These are phyloP conservation scores for Cercospora beticola DNA, from an alignment of 2,329 filamentous ascomycete genomes.

Conservation along the genomic window DNA sequence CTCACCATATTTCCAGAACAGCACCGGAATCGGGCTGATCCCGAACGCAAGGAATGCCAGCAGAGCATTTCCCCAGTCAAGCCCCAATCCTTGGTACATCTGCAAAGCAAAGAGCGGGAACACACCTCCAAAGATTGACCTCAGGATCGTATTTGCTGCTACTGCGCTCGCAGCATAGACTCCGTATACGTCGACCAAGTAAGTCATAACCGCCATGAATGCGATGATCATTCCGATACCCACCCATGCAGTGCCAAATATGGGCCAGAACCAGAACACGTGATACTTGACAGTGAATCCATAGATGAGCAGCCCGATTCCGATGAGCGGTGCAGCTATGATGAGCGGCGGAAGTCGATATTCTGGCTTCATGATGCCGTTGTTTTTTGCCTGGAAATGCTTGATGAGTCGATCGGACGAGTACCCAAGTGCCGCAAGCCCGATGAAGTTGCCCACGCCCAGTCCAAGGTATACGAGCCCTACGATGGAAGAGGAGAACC, in stretches of 20 bases:
- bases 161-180: conserved; percentile 63
- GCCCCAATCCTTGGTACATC: conserved; percentile 60
- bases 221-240: conserved; percentile 32
- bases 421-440: conserved; percentile 16
- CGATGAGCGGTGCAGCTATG: conserved; percentile 22
- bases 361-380: conserved; percentile 21
- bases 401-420: conserved; percentile 21
- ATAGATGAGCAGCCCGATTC: conserved; percentile 26
- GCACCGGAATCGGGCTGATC: conserved; percentile 47
- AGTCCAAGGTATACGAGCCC: conserved; percentile 29
- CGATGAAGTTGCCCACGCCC: conserved; percentile 27
- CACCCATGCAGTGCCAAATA: conserved; percentile 32
- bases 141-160: conserved; percentile 62
- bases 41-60: conserved; percentile 53
- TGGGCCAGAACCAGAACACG: conserved; percentile 28
- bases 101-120: conserved; percentile 57
- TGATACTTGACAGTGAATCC: conserved; percentile 27
- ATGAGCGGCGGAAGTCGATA: conserved; percentile 27
- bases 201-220: conserved; percentile 48
- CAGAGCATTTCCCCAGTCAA: conserved; percentile 61
- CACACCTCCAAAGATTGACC: conserved; percentile 56
- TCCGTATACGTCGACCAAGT: conserved; percentile 63
- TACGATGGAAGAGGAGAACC: conserved; percentile 25
- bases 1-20: conserved; percentile 50
- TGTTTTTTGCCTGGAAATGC: conserved; percentile 13